These are phyloP conservation scores for Chrysoporthe deuterocubensis DNA, from an alignment of 2,329 filamentous ascomycete genomes.

Conservation along the genomic window DNA sequence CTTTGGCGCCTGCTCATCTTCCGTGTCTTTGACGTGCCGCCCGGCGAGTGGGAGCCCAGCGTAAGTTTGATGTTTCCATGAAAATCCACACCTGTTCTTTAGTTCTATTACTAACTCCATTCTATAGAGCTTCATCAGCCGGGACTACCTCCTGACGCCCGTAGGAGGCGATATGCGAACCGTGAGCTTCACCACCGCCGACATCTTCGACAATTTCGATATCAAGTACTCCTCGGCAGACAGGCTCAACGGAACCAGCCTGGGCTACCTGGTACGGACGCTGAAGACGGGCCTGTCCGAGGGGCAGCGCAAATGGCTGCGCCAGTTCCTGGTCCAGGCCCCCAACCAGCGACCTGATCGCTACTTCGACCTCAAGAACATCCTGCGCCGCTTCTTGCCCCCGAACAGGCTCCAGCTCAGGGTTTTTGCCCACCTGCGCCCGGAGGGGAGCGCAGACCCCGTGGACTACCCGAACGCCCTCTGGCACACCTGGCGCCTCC, in stretches of 20 bases:
- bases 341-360: not conserved
- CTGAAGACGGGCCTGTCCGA: not conserved
- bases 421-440: not conserved
- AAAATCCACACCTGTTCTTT: not conserved
- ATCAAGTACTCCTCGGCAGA: too few relatives aligned
- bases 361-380: not conserved
- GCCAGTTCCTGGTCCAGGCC: not conserved
- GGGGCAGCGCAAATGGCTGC: not conserved
- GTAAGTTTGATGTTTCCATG: not conserved
- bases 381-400: not conserved
- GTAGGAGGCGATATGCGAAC: too few relatives aligned
- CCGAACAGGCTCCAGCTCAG: not conserved
- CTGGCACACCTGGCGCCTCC: not conserved
- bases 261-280: not conserved
- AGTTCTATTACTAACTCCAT: not conserved
- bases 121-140: not conserved
- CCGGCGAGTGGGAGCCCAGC: not conserved
- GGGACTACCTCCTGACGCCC: not conserved
- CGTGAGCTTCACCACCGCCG: not conserved
- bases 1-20: slow-evolving; percentile 1
- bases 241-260: not conserved
- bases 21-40: not conserved
- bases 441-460: not conserved
- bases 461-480: slow-evolving; percentile 2
- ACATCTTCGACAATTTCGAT: not conserved